Conservation (phyloP, 495 filamentous ascomycete genomes). For the Lasiosphaeria hispida region DNA sequence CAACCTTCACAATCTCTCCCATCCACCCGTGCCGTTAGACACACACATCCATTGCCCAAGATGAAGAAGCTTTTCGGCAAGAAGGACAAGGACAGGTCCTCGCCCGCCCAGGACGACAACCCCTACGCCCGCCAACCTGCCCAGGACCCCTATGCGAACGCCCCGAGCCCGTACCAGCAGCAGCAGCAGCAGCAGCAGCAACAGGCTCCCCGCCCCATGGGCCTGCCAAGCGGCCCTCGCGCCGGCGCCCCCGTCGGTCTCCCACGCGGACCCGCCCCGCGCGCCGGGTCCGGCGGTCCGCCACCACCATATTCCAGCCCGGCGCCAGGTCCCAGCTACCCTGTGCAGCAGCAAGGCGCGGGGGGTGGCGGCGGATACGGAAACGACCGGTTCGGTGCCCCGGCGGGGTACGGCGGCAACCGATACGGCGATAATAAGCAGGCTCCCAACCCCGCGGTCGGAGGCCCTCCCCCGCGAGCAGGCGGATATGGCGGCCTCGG, state of each 20-base stretch:
- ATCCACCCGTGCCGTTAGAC: neutral
- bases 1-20: neutral
- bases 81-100: conserved; percentile 64
- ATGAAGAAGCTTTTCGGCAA: conserved; percentile 72
- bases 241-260: conserved; percentile 19
- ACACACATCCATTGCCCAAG: conserved; percentile 18
- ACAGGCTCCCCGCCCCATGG: conserved; percentile 31
- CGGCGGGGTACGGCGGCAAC: conserved; percentile 63
- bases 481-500: conserved; percentile 77
- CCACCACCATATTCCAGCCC: conserved; percentile 20
- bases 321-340: conserved; percentile 1
- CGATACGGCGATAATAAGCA: conserved; percentile 49
- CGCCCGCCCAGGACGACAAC: conserved; percentile 52
- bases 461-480: conserved; percentile 40
- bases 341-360: conserved; percentile 9
- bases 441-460: conserved; percentile 20
- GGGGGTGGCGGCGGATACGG: conserved; percentile 52
- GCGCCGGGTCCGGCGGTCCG: conserved; percentile 32
- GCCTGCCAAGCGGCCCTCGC: conserved; percentile 19
- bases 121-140: conserved; percentile 67
- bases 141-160: conserved; percentile 60
- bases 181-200: neutral
- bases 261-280: conserved; percentile 18
- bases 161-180: conserved; percentile 12
- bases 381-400: conserved; percentile 58